Evolutionary conservation across 352 stramenopile genomes (phyloP).

Genomic region (Phytopythium vexans): DNA sequence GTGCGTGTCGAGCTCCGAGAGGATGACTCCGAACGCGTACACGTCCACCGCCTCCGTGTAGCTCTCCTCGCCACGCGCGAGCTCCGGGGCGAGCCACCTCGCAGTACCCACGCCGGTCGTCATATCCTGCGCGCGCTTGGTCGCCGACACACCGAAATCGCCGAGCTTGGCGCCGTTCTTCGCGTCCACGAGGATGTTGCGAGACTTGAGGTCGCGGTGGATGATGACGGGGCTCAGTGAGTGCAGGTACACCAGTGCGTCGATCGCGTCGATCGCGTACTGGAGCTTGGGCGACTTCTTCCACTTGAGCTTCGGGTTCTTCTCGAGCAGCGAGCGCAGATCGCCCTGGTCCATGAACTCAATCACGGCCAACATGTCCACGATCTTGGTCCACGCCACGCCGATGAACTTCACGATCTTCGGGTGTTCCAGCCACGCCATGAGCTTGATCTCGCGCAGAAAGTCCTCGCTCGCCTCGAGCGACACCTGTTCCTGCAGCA

Average conservation of each 20-base stretch:
- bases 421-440: constrained; percentile 66
- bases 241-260: constrained; percentile 69
- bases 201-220: constrained; percentile 70
- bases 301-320: constrained; percentile 24
- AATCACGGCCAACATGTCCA: constrained; percentile 65
- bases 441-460: constrained; percentile 65
- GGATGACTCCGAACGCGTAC: constrained; percentile 66
- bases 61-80: constrained; percentile 49
- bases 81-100: constrained; percentile 61
- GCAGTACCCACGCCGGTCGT: constrained; percentile 59
- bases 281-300: constrained; percentile 29
- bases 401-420: constrained; percentile 69
- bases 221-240: constrained; percentile 62
- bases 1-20: constrained; percentile 70
- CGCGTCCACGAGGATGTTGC: constrained; percentile 62
- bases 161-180: constrained; percentile 62
- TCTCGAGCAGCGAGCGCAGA: constrained; percentile 49
- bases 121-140: constrained; percentile 55
- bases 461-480: constrained; percentile 59
- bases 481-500: constrained; percentile 42
- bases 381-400: constrained; percentile 65
- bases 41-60: constrained; percentile 70
- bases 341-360: constrained; percentile 74
- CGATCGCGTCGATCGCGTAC: constrained; percentile 59
- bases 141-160: constrained; percentile 64